Conservation (phyloP, 306 rosid genomes). For the Casuarina equisetifolia region DNA sequence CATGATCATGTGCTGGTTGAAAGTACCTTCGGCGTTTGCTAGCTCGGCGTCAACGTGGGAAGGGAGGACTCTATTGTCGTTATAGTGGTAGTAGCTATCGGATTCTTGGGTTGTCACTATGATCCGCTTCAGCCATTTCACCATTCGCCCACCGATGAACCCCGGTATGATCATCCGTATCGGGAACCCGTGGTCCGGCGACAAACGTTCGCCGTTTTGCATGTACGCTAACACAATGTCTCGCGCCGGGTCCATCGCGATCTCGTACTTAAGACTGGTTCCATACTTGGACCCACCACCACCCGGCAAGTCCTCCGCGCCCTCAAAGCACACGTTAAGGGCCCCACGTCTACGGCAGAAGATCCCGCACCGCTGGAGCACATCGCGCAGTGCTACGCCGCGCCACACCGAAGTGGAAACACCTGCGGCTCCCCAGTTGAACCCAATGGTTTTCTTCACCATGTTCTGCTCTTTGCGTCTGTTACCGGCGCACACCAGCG, state of each 20-base stretch:
- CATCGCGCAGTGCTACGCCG: slow-evolving; percentile 48
- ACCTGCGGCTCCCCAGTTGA: slow-evolving; percentile 81
- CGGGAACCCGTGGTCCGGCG: slow-evolving; percentile 87
- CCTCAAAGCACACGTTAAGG: slow-evolving; percentile 79
- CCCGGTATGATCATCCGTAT: slow-evolving; percentile 71
- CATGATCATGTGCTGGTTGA: neutral
- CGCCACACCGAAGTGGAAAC: slow-evolving; percentile 76
- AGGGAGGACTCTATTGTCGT: slow-evolving; percentile 77
- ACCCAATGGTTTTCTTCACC: slow-evolving; percentile 70
- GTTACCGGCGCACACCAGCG: slow-evolving; percentile 76
- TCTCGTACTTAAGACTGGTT: slow-evolving; percentile 57
- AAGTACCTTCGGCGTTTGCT: slow-evolving; percentile 69
- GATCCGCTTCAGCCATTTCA: slow-evolving; percentile 82
- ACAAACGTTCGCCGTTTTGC: slow-evolving; percentile 67
- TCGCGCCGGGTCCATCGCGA: slow-evolving; percentile 73
- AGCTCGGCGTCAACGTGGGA: slow-evolving; percentile 79
- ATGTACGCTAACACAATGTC: slow-evolving; percentile 77
- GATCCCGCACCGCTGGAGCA: slow-evolving; percentile 64
- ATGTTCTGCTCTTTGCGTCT: slow-evolving; percentile 80
- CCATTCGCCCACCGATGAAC: slow-evolving; percentile 80
- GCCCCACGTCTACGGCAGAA: slow-evolving; percentile 43
- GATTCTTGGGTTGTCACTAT: slow-evolving; percentile 63
- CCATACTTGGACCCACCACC: slow-evolving; percentile 88
- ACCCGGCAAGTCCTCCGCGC: slow-evolving; percentile 75
- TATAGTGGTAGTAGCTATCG: slow-evolving; percentile 52